These are phyloP conservation scores for Solanum verrucosum DNA, from an alignment of 257 asterid genomes.

Conservation along the genomic window DNA sequence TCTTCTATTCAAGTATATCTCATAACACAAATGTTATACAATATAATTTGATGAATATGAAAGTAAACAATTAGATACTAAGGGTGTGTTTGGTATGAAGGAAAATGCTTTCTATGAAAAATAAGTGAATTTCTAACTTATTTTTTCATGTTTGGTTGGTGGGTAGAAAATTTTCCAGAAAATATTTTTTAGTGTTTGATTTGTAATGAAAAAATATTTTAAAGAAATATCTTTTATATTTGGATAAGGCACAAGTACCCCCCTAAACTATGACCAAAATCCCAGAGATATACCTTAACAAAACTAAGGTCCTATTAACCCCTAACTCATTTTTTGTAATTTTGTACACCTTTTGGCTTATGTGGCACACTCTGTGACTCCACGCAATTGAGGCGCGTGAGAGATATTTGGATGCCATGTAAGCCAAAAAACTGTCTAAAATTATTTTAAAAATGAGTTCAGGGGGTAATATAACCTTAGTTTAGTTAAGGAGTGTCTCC, in stretches of 20 bases:
- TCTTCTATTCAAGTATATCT: not conserved
- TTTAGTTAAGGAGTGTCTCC: not conserved
- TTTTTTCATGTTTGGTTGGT: not conserved
- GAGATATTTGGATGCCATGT: not conserved
- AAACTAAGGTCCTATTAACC: not conserved
- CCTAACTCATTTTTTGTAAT: not conserved
- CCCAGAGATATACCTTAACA: not conserved
- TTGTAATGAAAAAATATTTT: not conserved
- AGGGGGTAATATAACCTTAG: not conserved
- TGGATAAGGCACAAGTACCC: not conserved
- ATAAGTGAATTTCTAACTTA: not conserved
- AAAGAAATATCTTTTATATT: too few species aligned
- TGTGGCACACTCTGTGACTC: not conserved
- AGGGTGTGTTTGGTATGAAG: not conserved
- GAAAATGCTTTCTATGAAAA: not conserved
- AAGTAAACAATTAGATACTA: not conserved
- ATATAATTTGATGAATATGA: not conserved
- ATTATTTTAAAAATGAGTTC: too few species aligned
- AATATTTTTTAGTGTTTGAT: not conserved
- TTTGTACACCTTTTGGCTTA: not conserved
- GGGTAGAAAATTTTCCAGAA: too few species aligned
- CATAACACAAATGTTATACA: not conserved
- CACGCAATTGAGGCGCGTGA: not conserved
- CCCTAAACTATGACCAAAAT: not conserved
- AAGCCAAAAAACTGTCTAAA: not conserved